Conservation (phyloP, 1,284 basidiomycete species). For the Peniophora sp. region DNA sequence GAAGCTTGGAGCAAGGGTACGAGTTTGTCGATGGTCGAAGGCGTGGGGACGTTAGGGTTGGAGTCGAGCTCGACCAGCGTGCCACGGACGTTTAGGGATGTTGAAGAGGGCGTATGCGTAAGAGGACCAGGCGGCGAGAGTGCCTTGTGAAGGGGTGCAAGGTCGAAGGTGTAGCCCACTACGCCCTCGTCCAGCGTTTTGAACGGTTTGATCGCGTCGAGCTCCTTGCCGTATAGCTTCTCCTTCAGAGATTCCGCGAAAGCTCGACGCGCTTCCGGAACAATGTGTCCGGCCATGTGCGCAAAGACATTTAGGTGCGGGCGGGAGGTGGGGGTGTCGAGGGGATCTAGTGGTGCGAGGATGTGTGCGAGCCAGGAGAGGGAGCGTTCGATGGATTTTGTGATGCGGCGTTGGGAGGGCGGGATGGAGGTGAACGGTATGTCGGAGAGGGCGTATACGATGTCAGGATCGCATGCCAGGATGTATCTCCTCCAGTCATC, state of each 20-base stretch:
- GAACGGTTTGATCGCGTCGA: slow-evolving; percentile 40
- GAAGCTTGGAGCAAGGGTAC: slow-evolving; percentile 47
- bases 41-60: slow-evolving; percentile 6
- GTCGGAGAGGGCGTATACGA: slow-evolving; percentile 66
- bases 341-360: slow-evolving; percentile 20
- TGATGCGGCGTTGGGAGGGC: slow-evolving; percentile 64
- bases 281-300: slow-evolving; percentile 58
- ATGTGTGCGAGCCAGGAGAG: slow-evolving; percentile 52
- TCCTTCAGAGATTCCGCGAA: slow-evolving; percentile 58
- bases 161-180: slow-evolving; percentile 60
- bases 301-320: slow-evolving; percentile 45
- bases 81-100: background rate
- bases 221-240: slow-evolving; percentile 46
- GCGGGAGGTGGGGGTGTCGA: slow-evolving; percentile 3
- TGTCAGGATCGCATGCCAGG: slow-evolving; percentile 51
- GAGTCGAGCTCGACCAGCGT: slow-evolving; percentile 2
- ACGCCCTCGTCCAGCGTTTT: slow-evolving; percentile 58
- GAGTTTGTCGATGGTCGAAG: slow-evolving; percentile 14
- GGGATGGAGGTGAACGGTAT: slow-evolving; percentile 55
- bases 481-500: slow-evolving; percentile 46
- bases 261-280: slow-evolving; percentile 44
- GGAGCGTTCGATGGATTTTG: slow-evolving; percentile 66
- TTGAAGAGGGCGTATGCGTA: background rate
- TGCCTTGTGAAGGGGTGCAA: slow-evolving; percentile 42
- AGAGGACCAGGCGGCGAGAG: slow-evolving; percentile 7